These are phyloP conservation scores for Hericium alpestre DNA, from an alignment of 768 basidiomycete species.

Conservation along the genomic window DNA sequence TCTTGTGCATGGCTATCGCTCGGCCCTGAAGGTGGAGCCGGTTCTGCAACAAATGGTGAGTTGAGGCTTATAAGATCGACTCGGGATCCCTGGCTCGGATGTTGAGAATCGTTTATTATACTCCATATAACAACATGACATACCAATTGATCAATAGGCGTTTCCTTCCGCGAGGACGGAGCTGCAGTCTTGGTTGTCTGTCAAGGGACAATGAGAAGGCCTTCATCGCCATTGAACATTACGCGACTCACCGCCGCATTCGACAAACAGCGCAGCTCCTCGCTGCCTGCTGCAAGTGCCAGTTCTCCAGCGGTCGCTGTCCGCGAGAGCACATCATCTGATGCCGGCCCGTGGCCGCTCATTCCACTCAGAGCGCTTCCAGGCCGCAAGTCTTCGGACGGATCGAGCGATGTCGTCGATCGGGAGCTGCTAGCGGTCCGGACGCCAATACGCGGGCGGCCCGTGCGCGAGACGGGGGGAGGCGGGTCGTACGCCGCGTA, in stretches of 20 bases:
- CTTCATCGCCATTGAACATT: background rate
- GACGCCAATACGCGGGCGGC: constrained; percentile 23
- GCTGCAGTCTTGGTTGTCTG: background rate
- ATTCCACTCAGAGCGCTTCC: background rate
- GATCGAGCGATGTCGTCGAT: constrained; percentile 24
- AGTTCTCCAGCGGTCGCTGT: constrained; percentile 14
- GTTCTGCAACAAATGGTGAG: constrained; percentile 53
- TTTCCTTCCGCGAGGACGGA: background rate
- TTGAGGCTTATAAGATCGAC: constrained; percentile 67
- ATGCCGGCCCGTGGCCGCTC: background rate
- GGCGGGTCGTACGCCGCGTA: constrained; percentile 67
- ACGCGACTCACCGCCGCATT: constrained; percentile 8
- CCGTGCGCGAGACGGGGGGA: constrained; percentile 35
- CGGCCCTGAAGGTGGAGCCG: constrained; percentile 9
- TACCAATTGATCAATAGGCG: background rate
- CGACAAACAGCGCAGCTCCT: constrained; percentile 5
- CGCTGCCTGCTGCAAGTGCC: constrained; percentile 13
- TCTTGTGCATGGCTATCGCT: constrained; percentile 7
- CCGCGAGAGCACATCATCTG: constrained; percentile 2
- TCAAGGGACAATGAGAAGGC: background rate
- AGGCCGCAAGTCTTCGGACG: constrained; percentile 17
- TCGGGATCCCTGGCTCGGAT: constrained; percentile 20
- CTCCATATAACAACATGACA: background rate
- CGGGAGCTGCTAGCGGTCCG: constrained; percentile 24
- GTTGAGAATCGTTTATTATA: background rate